Conservation (phyloP, 2,329 filamentous ascomycete species). For the Capronia americana region DNA sequence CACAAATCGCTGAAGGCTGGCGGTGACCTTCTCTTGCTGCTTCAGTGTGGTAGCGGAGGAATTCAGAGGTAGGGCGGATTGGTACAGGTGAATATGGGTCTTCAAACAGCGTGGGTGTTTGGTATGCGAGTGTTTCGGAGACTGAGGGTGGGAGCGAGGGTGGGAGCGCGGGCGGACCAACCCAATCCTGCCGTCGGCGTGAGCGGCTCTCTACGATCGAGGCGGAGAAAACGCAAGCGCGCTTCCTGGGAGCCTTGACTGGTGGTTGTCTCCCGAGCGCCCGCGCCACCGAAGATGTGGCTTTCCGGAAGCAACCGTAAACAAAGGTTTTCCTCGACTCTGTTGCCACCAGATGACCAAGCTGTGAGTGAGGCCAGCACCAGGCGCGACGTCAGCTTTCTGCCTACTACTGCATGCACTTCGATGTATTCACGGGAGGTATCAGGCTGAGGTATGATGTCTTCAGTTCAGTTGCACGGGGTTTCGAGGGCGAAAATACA, state of each 20-base stretch:
- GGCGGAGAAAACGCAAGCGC: neutral
- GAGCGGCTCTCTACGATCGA: conserved; percentile 1
- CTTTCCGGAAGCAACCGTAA: neutral
- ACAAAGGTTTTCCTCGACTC: conserved; percentile 2
- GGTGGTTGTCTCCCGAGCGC: neutral
- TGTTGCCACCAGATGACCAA: conserved; percentile 6
- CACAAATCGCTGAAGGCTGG: neutral
- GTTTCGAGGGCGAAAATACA: neutral
- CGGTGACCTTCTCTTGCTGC: neutral
- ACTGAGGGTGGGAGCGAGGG: conserved; percentile 1
- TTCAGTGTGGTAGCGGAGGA: neutral
- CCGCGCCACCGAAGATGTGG: conserved; percentile 1
- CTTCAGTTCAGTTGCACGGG: neutral
- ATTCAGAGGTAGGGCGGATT: neutral
- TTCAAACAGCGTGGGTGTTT: conserved; percentile 13
- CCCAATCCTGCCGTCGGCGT: neutral
- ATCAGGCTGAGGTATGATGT: neutral
- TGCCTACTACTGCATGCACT: neutral
- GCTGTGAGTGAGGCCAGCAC: neutral
- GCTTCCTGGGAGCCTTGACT: neutral
- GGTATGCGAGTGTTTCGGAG: conserved; percentile 7
- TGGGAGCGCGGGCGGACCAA: conserved; percentile 8
- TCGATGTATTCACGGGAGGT: neutral
- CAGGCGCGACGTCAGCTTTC: neutral
- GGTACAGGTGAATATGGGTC: conserved; percentile 1